Percentiles rank a stretch among this genome's conserved stretches.
Evolutionary conservation across 2,329 filamentous ascomycete species (phyloP).

Genomic region (Emericellopsis atlantica): DNA sequence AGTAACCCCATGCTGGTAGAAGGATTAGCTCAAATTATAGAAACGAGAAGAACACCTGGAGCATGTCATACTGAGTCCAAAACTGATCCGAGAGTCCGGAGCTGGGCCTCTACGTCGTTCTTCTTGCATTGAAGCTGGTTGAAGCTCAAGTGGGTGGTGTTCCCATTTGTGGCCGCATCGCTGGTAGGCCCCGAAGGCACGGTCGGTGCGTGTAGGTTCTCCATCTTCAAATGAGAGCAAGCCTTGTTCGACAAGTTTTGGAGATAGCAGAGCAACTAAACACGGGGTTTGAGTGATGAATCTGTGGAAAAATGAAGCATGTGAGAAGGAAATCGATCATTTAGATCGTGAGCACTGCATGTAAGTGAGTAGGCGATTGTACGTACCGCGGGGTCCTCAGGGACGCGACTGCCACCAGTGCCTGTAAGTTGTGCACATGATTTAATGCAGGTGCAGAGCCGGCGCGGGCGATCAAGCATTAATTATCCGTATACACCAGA

Average conservation of each 20-base stretch:
- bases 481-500: no score
- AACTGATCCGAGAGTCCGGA: conserved; percentile 72
- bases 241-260: background rate
- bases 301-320: no score
- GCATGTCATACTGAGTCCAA: conserved; percentile 63
- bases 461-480: no score
- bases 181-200: conserved; percentile 65
- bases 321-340: no score
- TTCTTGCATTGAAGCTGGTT: conserved; percentile 75
- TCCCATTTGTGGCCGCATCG: conserved; percentile 42
- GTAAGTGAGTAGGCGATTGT: no score
- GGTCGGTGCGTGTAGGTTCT: conserved; percentile 45
- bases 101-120: conserved; percentile 71
- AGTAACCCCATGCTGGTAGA: conserved; percentile 66
- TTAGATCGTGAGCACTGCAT: no score
- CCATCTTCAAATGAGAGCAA: conserved; percentile 25
- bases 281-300: no score
- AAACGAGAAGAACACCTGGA: background rate
- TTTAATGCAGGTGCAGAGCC: background rate
- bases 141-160: conserved; percentile 54
- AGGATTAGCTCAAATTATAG: conserved; percentile 8
- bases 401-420: no score
- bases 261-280: no score
- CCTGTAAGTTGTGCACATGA: background rate
- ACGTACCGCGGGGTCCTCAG: no score